Percentiles rank a stretch among this genome's conserved stretches.
Evolutionary conservation across 805 yeast species (phyloP).

Genomic region (Lachancea kluyveri): DNA sequence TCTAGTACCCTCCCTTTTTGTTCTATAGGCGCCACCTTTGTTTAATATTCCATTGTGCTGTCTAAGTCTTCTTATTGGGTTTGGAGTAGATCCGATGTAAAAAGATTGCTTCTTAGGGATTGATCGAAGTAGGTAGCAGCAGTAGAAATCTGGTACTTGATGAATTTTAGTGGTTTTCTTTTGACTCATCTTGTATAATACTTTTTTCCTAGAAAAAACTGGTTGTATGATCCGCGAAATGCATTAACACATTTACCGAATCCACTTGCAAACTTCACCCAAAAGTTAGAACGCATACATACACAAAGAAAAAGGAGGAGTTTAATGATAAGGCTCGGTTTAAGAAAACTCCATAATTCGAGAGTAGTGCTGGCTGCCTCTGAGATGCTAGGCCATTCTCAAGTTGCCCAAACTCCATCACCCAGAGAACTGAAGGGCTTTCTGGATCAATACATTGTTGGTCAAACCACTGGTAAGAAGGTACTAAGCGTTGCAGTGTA

Average conservation of each 20-base stretch:
- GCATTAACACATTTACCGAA: too few relatives aligned
- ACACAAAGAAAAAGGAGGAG: neutral
- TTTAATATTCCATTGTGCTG: constrained; percentile 72
- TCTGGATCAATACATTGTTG: constrained; percentile 48
- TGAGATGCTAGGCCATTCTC: neutral
- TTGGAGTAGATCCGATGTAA: constrained; percentile 79
- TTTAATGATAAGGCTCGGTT: constrained; percentile 3
- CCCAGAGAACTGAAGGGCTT: constrained; percentile 41
- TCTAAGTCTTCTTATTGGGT: constrained; percentile 59
- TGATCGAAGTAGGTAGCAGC: constrained; percentile 66
- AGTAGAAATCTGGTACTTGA: constrained; percentile 40
- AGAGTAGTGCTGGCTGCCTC: constrained; percentile 1
- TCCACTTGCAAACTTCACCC: too few relatives aligned
- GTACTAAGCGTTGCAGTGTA: constrained; percentile 57
- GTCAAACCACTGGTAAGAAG: constrained; percentile 50
- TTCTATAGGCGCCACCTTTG: constrained; percentile 63
- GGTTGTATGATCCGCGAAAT: too few relatives aligned
- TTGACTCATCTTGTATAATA: neutral
- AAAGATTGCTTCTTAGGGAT: constrained; percentile 49
- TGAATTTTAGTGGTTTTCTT: constrained; percentile 5
- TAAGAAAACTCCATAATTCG: constrained; percentile 1
- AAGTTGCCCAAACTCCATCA: constrained; percentile 34
- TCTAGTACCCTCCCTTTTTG: constrained; percentile 48
- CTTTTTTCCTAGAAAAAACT: neutral
- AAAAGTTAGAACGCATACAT: too few relatives aligned